These are phyloP conservation scores for Collybiopsis luxurians DNA, from an alignment of 768 basidiomycete species.

Conservation along the genomic window DNA sequence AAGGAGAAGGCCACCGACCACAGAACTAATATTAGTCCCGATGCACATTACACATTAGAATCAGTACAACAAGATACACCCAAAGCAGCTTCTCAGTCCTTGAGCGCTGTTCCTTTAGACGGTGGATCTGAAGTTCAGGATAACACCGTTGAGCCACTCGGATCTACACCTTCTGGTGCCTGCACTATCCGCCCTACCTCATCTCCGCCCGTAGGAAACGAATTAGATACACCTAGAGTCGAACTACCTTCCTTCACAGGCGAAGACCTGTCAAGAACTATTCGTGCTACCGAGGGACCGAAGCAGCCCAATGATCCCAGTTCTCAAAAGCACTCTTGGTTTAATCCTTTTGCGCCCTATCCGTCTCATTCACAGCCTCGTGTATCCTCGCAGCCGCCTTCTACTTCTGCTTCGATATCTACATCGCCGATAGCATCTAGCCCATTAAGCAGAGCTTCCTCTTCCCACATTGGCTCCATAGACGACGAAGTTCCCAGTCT, in stretches of 20 bases:
- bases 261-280: not conserved
- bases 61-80: not conserved
- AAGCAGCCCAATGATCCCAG: slow-evolving; percentile 10
- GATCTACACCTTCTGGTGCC: not conserved
- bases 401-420: slow-evolving; percentile 13
- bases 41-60: no score
- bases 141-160: not conserved
- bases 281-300: slow-evolving; percentile 7
- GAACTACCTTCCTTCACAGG: slow-evolving; percentile 11
- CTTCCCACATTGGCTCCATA: slow-evolving; percentile 10
- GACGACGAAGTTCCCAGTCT: slow-evolving; percentile 4
- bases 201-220: not conserved
- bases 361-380: slow-evolving; percentile 14
- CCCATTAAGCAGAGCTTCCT: slow-evolving; percentile 14
- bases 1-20: slow-evolving; percentile 22
- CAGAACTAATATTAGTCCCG: not conserved
- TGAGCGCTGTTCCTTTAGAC: not conserved
- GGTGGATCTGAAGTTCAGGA: not conserved
- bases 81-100: not conserved
- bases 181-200: not conserved
- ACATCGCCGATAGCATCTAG: slow-evolving; percentile 9
- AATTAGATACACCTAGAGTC: not conserved
- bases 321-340: slow-evolving; percentile 20
- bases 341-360: slow-evolving; percentile 10
- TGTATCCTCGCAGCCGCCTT: slow-evolving; percentile 15